phyloP scores from a whole-genome alignment of 495 filamentous ascomycete genomes.

The Aspergillus affinis region DNA sequence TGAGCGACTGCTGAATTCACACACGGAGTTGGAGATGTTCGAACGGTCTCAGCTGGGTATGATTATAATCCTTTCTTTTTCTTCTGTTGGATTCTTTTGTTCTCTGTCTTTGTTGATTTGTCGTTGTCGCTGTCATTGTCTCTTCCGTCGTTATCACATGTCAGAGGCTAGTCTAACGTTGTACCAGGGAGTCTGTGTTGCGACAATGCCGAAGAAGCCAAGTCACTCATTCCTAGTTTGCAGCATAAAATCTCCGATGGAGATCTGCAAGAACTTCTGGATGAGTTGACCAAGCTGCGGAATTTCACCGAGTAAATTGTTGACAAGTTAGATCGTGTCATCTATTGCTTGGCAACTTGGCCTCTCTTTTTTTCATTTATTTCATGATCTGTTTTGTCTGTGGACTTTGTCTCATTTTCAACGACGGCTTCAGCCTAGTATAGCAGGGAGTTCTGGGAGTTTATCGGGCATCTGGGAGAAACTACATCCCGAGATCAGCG shows the following conservation, averaged over 20 bases:
- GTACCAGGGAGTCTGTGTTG: slow-evolving; percentile 80
- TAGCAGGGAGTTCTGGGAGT: slow-evolving; percentile 25
- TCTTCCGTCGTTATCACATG: slow-evolving; percentile 1
- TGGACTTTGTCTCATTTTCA: slow-evolving; percentile 3
- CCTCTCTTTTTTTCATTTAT: neutral
- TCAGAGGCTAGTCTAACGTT: slow-evolving; percentile 14
- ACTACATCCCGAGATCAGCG: neutral
- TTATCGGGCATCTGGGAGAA: slow-evolving; percentile 6
- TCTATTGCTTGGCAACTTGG: neutral
- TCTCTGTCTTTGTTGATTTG: slow-evolving; percentile 1
- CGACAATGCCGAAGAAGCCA: slow-evolving; percentile 90
- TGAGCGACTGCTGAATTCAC: slow-evolving; percentile 73
- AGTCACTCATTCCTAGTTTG: slow-evolving; percentile 90
- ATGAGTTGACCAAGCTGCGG: slow-evolving; percentile 83
- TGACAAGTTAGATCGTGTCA: neutral
- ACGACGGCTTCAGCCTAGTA: slow-evolving; percentile 1
- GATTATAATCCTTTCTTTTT: slow-evolving; percentile 22
- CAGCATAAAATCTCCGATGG: slow-evolving; percentile 83
- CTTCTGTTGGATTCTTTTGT: neutral
- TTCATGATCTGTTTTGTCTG: neutral
- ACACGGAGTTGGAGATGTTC: slow-evolving; percentile 81
- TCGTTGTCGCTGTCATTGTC: slow-evolving; percentile 7
- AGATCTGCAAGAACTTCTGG: slow-evolving; percentile 80
- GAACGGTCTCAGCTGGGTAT: slow-evolving; percentile 90
- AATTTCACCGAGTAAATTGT: slow-evolving; percentile 50